These are phyloP conservation scores for Mycotypha africana DNA, from an alignment of 371 early-diverging fungal species.

Conservation along the genomic window DNA sequence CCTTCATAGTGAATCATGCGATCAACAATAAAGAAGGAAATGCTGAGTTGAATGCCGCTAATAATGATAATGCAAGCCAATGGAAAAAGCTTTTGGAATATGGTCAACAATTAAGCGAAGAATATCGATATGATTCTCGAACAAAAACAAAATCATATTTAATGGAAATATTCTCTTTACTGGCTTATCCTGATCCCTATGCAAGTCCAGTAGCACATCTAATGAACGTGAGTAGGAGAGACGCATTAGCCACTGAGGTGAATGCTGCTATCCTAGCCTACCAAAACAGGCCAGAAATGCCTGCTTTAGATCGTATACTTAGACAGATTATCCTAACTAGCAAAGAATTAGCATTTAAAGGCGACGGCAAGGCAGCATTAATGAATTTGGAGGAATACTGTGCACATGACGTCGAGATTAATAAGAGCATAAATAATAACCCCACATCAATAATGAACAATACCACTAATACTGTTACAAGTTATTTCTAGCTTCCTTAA, in stretches of 20 bases:
- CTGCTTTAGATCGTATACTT: slow-evolving; percentile 38
- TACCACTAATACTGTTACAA: too few species aligned
- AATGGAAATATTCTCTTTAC: slow-evolving; percentile 59
- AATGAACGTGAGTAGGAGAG: slow-evolving; percentile 30
- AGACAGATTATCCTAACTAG: slow-evolving; percentile 31
- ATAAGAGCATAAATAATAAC: too few species aligned
- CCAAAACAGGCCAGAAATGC: slow-evolving; percentile 28
- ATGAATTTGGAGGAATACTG: slow-evolving; percentile 19
- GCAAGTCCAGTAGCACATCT: slow-evolving; percentile 52
- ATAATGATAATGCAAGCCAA: slow-evolving; percentile 1
- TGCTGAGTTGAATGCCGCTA: background rate
- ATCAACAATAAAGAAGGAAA: background rate
- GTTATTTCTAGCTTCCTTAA: too few species aligned
- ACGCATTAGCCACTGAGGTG: slow-evolving; percentile 58
- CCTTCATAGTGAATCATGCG: too few species aligned
- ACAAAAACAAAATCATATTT: slow-evolving; percentile 17
- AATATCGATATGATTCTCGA: slow-evolving; percentile 54
- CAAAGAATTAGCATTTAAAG: slow-evolving; percentile 28
- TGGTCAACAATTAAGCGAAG: slow-evolving; percentile 66
- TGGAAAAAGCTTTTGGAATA: slow-evolving; percentile 52
- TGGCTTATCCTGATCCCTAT: slow-evolving; percentile 72
- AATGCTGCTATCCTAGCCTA: slow-evolving; percentile 62
- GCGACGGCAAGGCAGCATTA: slow-evolving; percentile 28
- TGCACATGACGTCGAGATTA: background rate
- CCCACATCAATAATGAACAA: too few species aligned